A percentile compares a stretch with the other conserved stretches of the same genome.
These are phyloP conservation scores for Leishmania gerbilli DNA, from an alignment of 208 protist genomes.

Conservation along the genomic window DNA sequence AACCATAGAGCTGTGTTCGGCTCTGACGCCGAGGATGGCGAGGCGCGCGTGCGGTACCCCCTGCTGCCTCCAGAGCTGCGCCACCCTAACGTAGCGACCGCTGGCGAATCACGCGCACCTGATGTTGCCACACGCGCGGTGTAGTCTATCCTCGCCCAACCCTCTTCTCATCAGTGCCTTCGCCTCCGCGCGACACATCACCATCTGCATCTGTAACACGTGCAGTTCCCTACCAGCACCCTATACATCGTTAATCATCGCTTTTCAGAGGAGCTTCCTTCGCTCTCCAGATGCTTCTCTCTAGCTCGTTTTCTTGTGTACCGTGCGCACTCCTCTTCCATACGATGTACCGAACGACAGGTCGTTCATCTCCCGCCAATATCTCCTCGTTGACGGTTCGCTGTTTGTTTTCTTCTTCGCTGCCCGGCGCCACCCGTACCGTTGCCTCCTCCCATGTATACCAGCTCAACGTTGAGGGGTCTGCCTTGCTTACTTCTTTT, in stretches of 20 bases:
- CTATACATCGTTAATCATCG: not conserved
- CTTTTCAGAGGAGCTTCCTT: not conserved
- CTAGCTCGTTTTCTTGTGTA: not conserved
- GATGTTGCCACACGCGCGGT: not conserved
- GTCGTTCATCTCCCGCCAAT: not conserved
- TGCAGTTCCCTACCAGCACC: not conserved
- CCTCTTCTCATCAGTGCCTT: not conserved
- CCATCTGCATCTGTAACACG: not conserved
- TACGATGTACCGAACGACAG: not conserved
- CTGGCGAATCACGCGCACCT: not conserved
- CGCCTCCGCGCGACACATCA: not conserved
- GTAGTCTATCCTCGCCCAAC: not conserved
- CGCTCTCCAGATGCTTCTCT: not conserved
- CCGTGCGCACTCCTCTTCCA: constrained; percentile 1
- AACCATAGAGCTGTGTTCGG: not conserved
- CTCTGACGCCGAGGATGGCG: not conserved
- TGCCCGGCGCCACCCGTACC: not conserved
- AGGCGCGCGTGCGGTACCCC: not conserved
- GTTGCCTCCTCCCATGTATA: not conserved
- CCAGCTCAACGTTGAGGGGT: not conserved
- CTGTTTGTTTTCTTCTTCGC: not conserved
- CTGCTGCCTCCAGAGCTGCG: not conserved
- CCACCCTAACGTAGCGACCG: no score
- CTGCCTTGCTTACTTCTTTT: not conserved
- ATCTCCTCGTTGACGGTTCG: not conserved